Evolutionary conservation across 1,139 yeast genomes (phyloP).

Genomic region (Kurtzmaniella natalensis): DNA sequence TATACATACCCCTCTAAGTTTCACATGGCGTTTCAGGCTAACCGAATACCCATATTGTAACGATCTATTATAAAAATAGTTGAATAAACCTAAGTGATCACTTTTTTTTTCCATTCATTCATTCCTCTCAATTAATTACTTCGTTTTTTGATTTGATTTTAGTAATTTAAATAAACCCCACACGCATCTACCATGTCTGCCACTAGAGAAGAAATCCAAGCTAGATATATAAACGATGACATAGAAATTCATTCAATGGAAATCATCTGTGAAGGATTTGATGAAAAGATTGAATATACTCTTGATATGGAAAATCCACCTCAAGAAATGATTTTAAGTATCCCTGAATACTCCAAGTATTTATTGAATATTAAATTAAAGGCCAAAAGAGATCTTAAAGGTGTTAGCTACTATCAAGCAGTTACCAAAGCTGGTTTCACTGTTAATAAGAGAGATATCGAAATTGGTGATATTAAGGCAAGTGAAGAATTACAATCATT

Average conservation of each 20-base stretch:
- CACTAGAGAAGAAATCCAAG: slow-evolving; percentile 14
- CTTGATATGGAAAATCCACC: slow-evolving; percentile 27
- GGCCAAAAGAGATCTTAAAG: slow-evolving; percentile 22
- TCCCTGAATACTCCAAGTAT: slow-evolving; percentile 33
- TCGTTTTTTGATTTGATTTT: no score
- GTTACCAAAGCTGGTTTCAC: slow-evolving; percentile 29
- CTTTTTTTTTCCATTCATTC: no score
- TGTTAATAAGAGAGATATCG: slow-evolving; percentile 22
- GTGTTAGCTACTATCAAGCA: slow-evolving; percentile 28
- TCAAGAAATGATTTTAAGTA: slow-evolving; percentile 21
- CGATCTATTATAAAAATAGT: no score
- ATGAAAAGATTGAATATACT: slow-evolving; percentile 19
- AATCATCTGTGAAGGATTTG: slow-evolving; percentile 25
- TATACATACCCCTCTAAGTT: no score
- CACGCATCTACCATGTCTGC: no score
- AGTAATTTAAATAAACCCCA: no score
- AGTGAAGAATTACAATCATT: slow-evolving; percentile 16
- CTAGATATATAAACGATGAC: slow-evolving; percentile 21
- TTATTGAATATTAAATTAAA: slow-evolving; percentile 24
- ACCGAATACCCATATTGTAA: no score
- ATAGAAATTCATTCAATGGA: slow-evolving; percentile 24
- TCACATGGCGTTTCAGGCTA: no score
- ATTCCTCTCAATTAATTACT: no score
- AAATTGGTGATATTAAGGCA: slow-evolving; percentile 18
- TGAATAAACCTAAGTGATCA: no score